Percentiles rank a stretch among this genome's conserved stretches.
phyloP scores from a whole-genome alignment of 2,329 filamentous ascomycete genomes.

The Cercospora sp. region DNA sequence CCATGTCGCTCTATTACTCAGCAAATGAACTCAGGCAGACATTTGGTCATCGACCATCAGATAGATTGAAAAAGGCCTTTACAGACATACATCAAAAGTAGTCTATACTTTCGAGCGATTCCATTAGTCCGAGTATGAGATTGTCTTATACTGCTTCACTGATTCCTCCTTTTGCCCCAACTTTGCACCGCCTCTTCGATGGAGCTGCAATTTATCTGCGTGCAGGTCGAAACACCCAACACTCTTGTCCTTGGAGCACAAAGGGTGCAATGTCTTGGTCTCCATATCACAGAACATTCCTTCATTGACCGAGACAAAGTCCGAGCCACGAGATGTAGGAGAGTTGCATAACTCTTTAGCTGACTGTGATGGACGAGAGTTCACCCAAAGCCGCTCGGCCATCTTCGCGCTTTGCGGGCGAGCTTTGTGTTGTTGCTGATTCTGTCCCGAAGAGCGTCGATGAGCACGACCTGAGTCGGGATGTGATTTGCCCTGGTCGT shows the following conservation, averaged over 20 bases:
- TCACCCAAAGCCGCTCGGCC: background rate
- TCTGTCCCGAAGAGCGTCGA: background rate
- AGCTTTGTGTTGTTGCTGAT: background rate
- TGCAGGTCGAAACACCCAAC: background rate
- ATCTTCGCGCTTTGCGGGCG: background rate
- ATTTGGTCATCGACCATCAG: too few species aligned
- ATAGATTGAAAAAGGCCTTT: too few species aligned
- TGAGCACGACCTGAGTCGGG: background rate
- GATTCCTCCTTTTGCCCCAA: background rate
- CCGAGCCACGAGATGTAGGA: background rate
- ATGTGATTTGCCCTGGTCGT: background rate
- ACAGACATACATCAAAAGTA: too few species aligned
- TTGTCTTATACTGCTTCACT: background rate
- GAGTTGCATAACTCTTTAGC: background rate
- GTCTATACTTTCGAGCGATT: too few species aligned
- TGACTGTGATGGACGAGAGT: background rate
- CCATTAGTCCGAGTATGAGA: background rate
- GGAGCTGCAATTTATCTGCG: background rate
- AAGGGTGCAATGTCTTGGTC: background rate
- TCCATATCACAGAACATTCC: background rate
- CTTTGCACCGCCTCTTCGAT: background rate
- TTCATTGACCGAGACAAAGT: background rate
- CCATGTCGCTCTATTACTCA: too few species aligned
- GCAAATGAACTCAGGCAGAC: too few species aligned
- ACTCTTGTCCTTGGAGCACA: background rate